A percentile compares a stretch with the other conserved stretches of the same genome.
Evolutionary conservation across 2,329 filamentous ascomycete species (phyloP).

Genomic region (Metarhizium brunneum): DNA sequence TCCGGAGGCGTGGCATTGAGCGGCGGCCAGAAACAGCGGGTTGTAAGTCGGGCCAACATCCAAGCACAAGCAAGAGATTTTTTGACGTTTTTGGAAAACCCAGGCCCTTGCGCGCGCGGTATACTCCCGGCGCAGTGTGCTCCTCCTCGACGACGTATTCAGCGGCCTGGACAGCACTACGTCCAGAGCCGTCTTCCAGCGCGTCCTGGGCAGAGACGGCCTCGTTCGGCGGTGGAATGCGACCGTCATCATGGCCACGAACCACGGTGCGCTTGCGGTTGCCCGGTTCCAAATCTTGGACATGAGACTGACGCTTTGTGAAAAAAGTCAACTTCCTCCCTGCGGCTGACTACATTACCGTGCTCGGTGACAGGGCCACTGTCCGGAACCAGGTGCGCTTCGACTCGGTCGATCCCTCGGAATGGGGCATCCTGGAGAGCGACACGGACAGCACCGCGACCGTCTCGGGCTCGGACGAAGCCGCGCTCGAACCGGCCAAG

Average conservation of each 20-base stretch:
- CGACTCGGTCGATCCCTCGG: conserved; percentile 8
- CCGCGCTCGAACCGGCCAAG: neutral
- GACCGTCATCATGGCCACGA: conserved; percentile 34
- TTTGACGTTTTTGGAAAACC: neutral
- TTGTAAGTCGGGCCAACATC: conserved; percentile 18
- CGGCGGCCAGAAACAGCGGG: conserved; percentile 33
- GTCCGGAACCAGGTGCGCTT: conserved; percentile 16
- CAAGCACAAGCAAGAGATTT: neutral
- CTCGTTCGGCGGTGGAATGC: conserved; percentile 26
- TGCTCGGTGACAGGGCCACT: conserved; percentile 13
- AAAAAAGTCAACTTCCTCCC: conserved; percentile 15
- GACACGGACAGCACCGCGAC: neutral
- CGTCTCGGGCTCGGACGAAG: neutral
- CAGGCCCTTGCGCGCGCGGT: conserved; percentile 36
- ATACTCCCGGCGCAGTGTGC: conserved; percentile 27
- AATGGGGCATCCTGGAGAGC: conserved; percentile 10
- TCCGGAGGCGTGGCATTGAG: conserved; percentile 32
- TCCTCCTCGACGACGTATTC: conserved; percentile 38
- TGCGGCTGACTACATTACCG: conserved; percentile 16
- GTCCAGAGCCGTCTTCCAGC: conserved; percentile 29
- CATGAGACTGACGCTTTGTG: neutral
- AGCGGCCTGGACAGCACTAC: conserved; percentile 37
- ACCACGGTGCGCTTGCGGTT: conserved; percentile 9
- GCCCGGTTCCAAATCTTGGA: conserved; percentile 14
- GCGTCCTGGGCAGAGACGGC: conserved; percentile 30